Evolutionary conservation across 345 rosid species (phyloP).

Genomic region (Erodium maritimum): DNA sequence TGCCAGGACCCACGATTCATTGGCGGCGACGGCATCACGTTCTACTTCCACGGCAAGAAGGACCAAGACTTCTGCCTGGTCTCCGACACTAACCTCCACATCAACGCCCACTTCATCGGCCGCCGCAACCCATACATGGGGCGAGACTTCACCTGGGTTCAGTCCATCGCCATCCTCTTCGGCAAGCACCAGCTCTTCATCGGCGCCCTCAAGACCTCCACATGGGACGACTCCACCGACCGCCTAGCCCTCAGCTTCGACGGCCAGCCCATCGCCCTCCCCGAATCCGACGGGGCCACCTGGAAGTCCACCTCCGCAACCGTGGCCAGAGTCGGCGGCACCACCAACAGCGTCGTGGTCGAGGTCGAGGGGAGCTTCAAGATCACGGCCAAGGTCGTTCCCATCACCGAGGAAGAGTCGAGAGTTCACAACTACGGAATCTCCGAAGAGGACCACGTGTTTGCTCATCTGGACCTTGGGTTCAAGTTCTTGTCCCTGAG

Average conservation of each 20-base stretch:
- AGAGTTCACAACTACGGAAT: too few species aligned
- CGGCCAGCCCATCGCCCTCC: slow-evolving; percentile 14
- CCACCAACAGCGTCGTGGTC: slow-evolving; percentile 7
- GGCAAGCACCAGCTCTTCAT: slow-evolving; percentile 15
- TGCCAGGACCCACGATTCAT: slow-evolving; percentile 70
- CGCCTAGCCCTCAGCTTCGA: slow-evolving; percentile 16
- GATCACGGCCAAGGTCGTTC: slow-evolving; percentile 17
- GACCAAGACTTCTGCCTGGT: slow-evolving; percentile 17
- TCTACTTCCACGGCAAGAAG: slow-evolving; percentile 67
- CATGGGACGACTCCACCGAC: slow-evolving; percentile 21
- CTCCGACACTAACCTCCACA: slow-evolving; percentile 22
- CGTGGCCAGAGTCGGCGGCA: slow-evolving; percentile 8
- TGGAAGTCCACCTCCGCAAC: slow-evolving; percentile 8
- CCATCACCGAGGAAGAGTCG: neutral
- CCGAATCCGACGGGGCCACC: slow-evolving; percentile 9
- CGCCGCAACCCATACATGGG: slow-evolving; percentile 8
- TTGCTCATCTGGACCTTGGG: too few species aligned
- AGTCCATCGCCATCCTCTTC: slow-evolving; percentile 19
- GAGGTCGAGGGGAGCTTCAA: slow-evolving; percentile 17
- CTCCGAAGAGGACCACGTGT: too few species aligned
- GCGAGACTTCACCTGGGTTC: slow-evolving; percentile 25
- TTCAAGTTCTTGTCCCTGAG: slow-evolving; percentile 6
- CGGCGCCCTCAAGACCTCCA: slow-evolving; percentile 16
- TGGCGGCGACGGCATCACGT: slow-evolving; percentile 55
- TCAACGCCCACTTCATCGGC: slow-evolving; percentile 25